Evolutionary conservation across 148 eudicot species (phyloP).

Genomic region (Chenopodium formosanum): DNA sequence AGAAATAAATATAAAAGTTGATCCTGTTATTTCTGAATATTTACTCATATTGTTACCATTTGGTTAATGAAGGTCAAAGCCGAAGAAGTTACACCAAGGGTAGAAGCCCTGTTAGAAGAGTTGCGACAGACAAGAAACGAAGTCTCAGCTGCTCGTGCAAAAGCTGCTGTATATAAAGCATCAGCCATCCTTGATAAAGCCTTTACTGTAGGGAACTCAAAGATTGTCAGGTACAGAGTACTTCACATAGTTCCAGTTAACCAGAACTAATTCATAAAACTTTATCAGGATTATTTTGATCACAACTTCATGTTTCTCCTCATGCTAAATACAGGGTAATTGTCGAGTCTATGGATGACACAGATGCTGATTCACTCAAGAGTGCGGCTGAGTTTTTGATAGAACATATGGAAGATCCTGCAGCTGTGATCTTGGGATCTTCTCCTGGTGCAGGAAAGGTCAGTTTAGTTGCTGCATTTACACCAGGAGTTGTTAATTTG

Average conservation of each 20-base stretch:
- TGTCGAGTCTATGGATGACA: conserved; percentile 87
- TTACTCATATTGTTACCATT: neutral
- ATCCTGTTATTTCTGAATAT: neutral
- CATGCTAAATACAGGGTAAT: conserved; percentile 50
- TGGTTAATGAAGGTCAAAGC: conserved; percentile 69
- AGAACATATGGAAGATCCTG: conserved; percentile 64
- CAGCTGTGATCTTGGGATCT: conserved; percentile 86
- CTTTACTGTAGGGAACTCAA: conserved; percentile 54
- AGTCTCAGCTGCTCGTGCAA: conserved; percentile 74
- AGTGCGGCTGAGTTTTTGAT: conserved; percentile 84
- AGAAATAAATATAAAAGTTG: too few relatives aligned
- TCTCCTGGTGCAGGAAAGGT: conserved; percentile 83
- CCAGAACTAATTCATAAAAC: neutral
- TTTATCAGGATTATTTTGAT: neutral
- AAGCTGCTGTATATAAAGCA: conserved; percentile 85
- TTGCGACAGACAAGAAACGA: conserved; percentile 70
- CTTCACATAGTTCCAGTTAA: neutral
- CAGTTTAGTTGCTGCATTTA: conserved; percentile 79
- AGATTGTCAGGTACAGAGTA: conserved; percentile 61
- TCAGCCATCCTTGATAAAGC: conserved; percentile 57
- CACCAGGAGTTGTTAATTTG: conserved; percentile 66
- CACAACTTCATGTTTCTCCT: neutral
- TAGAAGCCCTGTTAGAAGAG: conserved; percentile 71
- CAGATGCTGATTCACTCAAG: conserved; percentile 84
- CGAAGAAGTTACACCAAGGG: conserved; percentile 81